Conservation (phyloP, 2,329 filamentous ascomycete genomes). For the Paracamarosporium sp. region DNA sequence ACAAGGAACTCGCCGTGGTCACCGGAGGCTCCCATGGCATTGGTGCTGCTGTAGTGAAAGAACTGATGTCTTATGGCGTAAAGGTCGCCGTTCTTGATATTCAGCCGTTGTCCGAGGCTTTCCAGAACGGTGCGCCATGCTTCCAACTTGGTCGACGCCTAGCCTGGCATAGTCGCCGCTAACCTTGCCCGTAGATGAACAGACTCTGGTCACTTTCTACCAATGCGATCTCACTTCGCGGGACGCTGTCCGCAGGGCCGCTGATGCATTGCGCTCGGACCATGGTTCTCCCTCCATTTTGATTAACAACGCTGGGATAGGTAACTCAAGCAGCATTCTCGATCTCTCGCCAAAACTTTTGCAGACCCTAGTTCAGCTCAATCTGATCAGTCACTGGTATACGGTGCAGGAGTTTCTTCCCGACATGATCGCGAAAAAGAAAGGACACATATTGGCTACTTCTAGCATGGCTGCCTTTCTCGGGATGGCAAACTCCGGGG, state of each 20-base stretch:
- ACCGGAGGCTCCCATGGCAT: slow-evolving; percentile 47
- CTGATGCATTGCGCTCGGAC: slow-evolving; percentile 40
- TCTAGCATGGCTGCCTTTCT: slow-evolving; percentile 44
- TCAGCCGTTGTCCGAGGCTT: slow-evolving; percentile 33
- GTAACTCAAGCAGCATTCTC: slow-evolving; percentile 40
- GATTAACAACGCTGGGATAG: slow-evolving; percentile 48
- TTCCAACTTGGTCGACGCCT: background rate
- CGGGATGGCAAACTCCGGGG: slow-evolving; percentile 38
- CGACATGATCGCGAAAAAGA: slow-evolving; percentile 44
- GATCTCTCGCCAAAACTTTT: slow-evolving; percentile 35
- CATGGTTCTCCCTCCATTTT: slow-evolving; percentile 41
- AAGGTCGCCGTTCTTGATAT: slow-evolving; percentile 46
- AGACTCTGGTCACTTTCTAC: slow-evolving; percentile 31
- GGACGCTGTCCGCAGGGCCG: slow-evolving; percentile 33
- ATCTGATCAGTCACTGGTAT: slow-evolving; percentile 45
- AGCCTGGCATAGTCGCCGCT: slow-evolving; percentile 16
- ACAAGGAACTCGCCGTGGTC: slow-evolving; percentile 42
- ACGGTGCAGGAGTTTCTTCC: slow-evolving; percentile 47
- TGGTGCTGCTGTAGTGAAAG: slow-evolving; percentile 40
- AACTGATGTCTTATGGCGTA: slow-evolving; percentile 37
- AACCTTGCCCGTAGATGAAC: slow-evolving; percentile 26
- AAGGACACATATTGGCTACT: slow-evolving; percentile 45
- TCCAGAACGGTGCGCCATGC: slow-evolving; percentile 31
- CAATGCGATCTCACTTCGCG: slow-evolving; percentile 43
- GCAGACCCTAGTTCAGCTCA: slow-evolving; percentile 40